Evolutionary conservation across 1,284 basidiomycete species (phyloP), one percentile per base, ranked within the genome.

Genomic region (Moesziomyces parantarcticus): DNA sequence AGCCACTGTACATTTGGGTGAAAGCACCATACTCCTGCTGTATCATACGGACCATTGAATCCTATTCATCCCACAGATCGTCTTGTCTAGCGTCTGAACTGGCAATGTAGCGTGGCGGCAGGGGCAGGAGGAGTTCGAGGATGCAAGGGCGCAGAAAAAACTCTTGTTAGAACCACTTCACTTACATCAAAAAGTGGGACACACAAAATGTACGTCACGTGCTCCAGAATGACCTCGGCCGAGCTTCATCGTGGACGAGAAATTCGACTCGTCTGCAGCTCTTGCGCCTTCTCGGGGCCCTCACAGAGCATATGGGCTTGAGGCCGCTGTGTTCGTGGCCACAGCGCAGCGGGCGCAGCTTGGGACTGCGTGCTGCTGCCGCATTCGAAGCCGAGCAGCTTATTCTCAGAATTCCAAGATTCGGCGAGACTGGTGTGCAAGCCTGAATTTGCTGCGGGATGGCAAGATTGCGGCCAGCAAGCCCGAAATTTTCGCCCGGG

Each of bases 391-490:
- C 32, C 22, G 25, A 20, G n/a, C 10, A 20, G 40, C 21, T 29
- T 10, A 36, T 22, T 42, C 22, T 26, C n/a, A 34, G 16, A 55
- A 22, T 36, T 40, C n/a, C 29, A 48, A 34, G 18, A 20, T 21
- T 21, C 8, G 29, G 26, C 29, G 34, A 39, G 34, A 49, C 48
- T 49, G 32, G 29, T 39, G 18, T 34, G 29, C 48, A 49, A 40
- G 48, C 48, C 34, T 11, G 13, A 49, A 2, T 26, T 14, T 21
- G 3, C 16, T 40, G 32, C 14, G 34, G 7, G 34, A 34, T 1
- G 7, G 2, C 41, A 13, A 34, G 22, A 47, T 40, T 45, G 60
- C 60, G 18, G 50, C 54, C 40, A 48, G 50, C 48, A 57, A 40
- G 36, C 53, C n/a, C 42, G n/a, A 44, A 50, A 14, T 21, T 26